These are phyloP conservation scores for Pleurotus pulmonarius DNA, from an alignment of 768 basidiomycete species.

Conservation along the genomic window DNA sequence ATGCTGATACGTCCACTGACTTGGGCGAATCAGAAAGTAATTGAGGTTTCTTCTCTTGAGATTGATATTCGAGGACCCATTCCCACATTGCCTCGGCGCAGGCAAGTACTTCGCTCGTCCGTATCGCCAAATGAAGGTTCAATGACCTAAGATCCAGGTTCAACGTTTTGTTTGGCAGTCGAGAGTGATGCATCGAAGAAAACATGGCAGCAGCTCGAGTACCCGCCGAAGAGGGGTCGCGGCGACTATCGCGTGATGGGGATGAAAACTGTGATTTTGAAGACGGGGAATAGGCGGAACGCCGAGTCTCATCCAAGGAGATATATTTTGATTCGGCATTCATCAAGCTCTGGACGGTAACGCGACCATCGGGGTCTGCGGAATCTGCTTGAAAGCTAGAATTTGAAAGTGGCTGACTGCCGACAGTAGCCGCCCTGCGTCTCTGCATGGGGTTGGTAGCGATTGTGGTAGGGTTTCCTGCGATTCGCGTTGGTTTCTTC, in stretches of 20 bases:
- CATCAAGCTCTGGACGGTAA: background rate
- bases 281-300: conserved; percentile 39
- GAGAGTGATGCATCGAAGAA: conserved; percentile 16
- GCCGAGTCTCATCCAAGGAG: conserved; percentile 39
- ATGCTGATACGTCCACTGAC: conserved; percentile 17
- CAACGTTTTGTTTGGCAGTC: conserved; percentile 51
- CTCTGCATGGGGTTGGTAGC: conserved; percentile 11
- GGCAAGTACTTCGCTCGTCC: conserved; percentile 61
- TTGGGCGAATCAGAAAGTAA: background rate
- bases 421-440: conserved; percentile 10
- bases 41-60: conserved; percentile 10
- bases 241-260: background rate
- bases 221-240: too few species aligned
- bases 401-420: background rate
- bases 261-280: conserved; percentile 23
- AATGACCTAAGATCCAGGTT: conserved; percentile 55
- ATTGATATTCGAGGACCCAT: conserved; percentile 56
- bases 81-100: conserved; percentile 82
- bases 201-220: background rate
- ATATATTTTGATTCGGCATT: conserved; percentile 37
- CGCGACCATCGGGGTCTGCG: background rate
- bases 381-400: background rate
- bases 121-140: conserved; percentile 59
- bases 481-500: background rate
- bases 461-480: background rate